Evolutionary conservation across 768 basidiomycete genomes (phyloP).

Genomic region (Gymnopilus dilepis): DNA sequence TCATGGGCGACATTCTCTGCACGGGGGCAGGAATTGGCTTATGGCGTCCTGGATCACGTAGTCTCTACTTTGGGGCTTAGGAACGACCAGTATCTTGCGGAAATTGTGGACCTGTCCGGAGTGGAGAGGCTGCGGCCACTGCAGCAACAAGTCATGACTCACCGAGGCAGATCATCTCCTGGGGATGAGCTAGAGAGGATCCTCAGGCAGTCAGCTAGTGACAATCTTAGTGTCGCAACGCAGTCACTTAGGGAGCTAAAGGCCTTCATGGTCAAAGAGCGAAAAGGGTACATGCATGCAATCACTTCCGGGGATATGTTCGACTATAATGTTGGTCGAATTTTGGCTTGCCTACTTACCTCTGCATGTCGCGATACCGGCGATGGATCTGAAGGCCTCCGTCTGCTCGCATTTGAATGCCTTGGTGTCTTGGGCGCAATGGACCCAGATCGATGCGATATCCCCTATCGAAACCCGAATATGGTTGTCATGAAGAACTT

Average conservation of each 20-base stretch:
- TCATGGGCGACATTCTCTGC: constrained; percentile 73
- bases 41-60: constrained; percentile 68
- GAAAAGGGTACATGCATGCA: constrained; percentile 57
- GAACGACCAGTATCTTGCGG: constrained; percentile 64
- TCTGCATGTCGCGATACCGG: constrained; percentile 76
- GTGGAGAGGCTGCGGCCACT: constrained; percentile 67
- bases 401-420: constrained; percentile 83
- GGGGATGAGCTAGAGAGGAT: constrained; percentile 65
- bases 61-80: constrained; percentile 64
- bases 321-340: constrained; percentile 71
- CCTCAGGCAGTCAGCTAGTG: constrained; percentile 74
- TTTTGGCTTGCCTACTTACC: constrained; percentile 68
- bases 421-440: constrained; percentile 91
- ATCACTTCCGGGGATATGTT: constrained; percentile 88
- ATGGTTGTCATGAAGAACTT: constrained; percentile 86
- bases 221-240: constrained; percentile 78
- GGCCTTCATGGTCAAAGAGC: constrained; percentile 56
- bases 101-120: constrained; percentile 78
- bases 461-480: constrained; percentile 57
- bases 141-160: constrained; percentile 43
- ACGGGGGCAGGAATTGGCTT: constrained; percentile 56
- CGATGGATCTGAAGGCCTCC: constrained; percentile 71
- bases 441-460: constrained; percentile 91
- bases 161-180: constrained; percentile 57
- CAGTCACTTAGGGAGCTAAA: constrained; percentile 82